Percentiles rank a stretch among this genome's conserved stretches.
These are phyloP conservation scores for Leptomonas pyrrhocoris DNA, from an alignment of 208 protist species.

Conservation along the genomic window DNA sequence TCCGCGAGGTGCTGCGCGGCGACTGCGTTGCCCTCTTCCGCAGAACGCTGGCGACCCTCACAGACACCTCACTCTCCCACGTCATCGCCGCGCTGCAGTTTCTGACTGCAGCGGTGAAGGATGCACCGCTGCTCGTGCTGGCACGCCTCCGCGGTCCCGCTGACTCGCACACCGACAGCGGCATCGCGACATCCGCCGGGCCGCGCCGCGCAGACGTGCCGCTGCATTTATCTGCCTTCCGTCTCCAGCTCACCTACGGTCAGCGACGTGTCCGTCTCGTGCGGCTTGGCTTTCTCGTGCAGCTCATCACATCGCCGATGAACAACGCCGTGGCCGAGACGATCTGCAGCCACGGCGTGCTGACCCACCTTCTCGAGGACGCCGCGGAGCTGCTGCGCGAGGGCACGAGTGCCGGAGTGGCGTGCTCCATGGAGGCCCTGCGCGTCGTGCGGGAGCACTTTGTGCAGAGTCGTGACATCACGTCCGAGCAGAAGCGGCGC, in stretches of 20 bases:
- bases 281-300: slow-evolving; percentile 68
- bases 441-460: slow-evolving; percentile 70
- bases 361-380: slow-evolving; percentile 86
- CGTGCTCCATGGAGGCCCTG: slow-evolving; percentile 51
- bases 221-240: slow-evolving; percentile 73
- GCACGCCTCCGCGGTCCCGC: slow-evolving; percentile 61
- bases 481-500: slow-evolving; percentile 52
- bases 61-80: slow-evolving; percentile 49
- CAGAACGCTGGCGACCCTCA: slow-evolving; percentile 50
- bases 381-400: slow-evolving; percentile 85
- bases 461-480: slow-evolving; percentile 52
- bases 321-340: slow-evolving; percentile 38
- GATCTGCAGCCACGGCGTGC: slow-evolving; percentile 73
- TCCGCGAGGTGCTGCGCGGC: slow-evolving; percentile 74
- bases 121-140: slow-evolving; percentile 69
- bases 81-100: slow-evolving; percentile 69
- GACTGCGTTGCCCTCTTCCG: slow-evolving; percentile 57
- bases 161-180: background rate
- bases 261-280: slow-evolving; percentile 75
- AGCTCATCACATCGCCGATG: slow-evolving; percentile 60
- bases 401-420: slow-evolving; percentile 61
- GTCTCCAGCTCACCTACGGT: slow-evolving; percentile 75
- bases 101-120: slow-evolving; percentile 51
- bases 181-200: background rate
- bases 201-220: slow-evolving; percentile 50